phyloP scores from a whole-genome alignment of 2,329 filamentous ascomycete species.

The Coniella lustricola region DNA sequence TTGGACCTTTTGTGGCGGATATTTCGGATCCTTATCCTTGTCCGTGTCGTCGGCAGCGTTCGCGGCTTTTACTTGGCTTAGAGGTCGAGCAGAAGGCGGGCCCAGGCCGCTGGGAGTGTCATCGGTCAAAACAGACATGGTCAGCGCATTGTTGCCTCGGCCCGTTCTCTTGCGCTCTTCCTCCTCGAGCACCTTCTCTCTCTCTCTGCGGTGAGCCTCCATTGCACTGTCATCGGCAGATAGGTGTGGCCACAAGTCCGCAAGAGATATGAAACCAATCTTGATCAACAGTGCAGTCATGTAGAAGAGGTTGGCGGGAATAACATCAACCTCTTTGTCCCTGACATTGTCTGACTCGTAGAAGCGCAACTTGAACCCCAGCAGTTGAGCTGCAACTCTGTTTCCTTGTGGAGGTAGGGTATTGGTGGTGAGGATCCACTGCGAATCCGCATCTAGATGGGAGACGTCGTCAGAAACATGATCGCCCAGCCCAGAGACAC shows the following conservation, averaged over 20 bases:
- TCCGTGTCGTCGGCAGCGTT: conserved; percentile 33
- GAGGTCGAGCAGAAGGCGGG: conserved; percentile 48
- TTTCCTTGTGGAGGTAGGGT: conserved; percentile 82
- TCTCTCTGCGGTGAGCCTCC: conserved; percentile 62
- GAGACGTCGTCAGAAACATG: conserved; percentile 32
- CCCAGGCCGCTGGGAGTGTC: conserved; percentile 21
- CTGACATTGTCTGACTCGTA: conserved; percentile 72
- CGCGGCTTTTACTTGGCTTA: conserved; percentile 47
- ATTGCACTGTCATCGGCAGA: conserved; percentile 81
- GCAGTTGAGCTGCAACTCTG: conserved; percentile 82
- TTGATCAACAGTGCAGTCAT: conserved; percentile 90
- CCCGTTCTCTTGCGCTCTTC: conserved; percentile 67
- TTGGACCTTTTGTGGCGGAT: conserved; percentile 66
- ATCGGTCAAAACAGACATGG: conserved; percentile 84
- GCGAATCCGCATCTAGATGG: conserved; percentile 50
- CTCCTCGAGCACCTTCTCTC: conserved; percentile 69
- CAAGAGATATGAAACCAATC: conserved; percentile 89
- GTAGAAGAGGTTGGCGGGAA: conserved; percentile 90
- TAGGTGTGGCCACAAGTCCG: conserved; percentile 85
- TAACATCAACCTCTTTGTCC: conserved; percentile 58
- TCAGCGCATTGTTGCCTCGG: conserved; percentile 71
- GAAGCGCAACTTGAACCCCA: conserved; percentile 95
- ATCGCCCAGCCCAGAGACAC: conserved; percentile 30
- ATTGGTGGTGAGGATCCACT: conserved; percentile 76
- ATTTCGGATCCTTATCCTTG: conserved; percentile 32